Percentiles rank a stretch among this genome's conserved stretches.
Conservation (phyloP, 2,329 filamentous ascomycete species). For the Trichoderma atrobrunneum region DNA sequence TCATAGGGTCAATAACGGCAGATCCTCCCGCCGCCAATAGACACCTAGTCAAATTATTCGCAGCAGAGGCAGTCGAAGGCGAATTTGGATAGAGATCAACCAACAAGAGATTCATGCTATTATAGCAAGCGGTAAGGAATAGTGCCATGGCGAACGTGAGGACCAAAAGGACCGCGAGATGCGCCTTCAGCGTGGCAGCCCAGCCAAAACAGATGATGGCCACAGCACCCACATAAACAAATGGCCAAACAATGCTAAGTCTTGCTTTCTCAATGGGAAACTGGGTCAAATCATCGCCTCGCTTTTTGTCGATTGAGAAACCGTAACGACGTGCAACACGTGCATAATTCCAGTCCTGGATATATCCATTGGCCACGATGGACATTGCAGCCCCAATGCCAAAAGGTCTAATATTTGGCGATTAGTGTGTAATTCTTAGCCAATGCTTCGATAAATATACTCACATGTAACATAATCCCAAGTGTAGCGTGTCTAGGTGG, state of each 20-base stretch:
- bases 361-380: neutral
- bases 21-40: neutral
- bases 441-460: neutral
- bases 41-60: neutral
- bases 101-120: constrained; percentile 15
- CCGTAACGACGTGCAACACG: neutral
- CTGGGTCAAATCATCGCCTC: neutral
- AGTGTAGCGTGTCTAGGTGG: neutral
- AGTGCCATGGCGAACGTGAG: constrained; percentile 12
- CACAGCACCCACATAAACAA: neutral
- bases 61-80: neutral
- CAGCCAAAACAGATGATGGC: neutral
- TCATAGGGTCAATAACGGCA: neutral
- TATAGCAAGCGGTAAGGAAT: constrained; percentile 8
- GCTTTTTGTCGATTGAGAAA: constrained; percentile 1
- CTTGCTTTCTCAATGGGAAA: constrained; percentile 6
- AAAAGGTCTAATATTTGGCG: neutral
- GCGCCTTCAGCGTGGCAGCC: neutral
- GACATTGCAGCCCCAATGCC: neutral
- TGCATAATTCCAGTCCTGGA: constrained; percentile 5
- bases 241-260: neutral
- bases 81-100: constrained; percentile 4
- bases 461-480: constrained; percentile 5
- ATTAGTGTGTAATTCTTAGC: neutral
- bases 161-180: neutral